These are phyloP conservation scores for Sorghum bicolor DNA, from an alignment of 176 grass and related monocot species.

Conservation along the genomic window Sorghum_bicolor_NCBIv3 NC_012870.2:77428001-77428500, in stretches of 20 bases:
- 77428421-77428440: slow-evolving; percentile 67
- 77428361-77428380: slow-evolving; percentile 52
- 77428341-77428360: slow-evolving; percentile 16
- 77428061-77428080: not conserved
- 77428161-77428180: not conserved
- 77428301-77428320: slow-evolving; percentile 17
- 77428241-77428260: not conserved
- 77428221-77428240: not conserved
- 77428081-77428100: not conserved
- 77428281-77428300: slow-evolving; percentile 1
- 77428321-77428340: slow-evolving; percentile 39
- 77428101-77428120: not conserved
- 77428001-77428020: not conserved
- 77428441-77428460: slow-evolving; percentile 61
- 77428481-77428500: slow-evolving; percentile 42
- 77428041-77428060: not conserved
- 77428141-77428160: not conserved
- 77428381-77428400: slow-evolving; percentile 52
- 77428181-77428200: not conserved
- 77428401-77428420: slow-evolving; percentile 28
- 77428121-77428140: not conserved
- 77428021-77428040: not conserved
- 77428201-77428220: not conserved
- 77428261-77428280: not conserved
- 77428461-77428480: slow-evolving; percentile 84